A percentile compares a stretch with the other conserved stretches of the same genome.
These are phyloP conservation scores for Eremothecium cymbalariae DNA, from an alignment of 1,139 yeast species.

Conservation along the genomic window DNA sequence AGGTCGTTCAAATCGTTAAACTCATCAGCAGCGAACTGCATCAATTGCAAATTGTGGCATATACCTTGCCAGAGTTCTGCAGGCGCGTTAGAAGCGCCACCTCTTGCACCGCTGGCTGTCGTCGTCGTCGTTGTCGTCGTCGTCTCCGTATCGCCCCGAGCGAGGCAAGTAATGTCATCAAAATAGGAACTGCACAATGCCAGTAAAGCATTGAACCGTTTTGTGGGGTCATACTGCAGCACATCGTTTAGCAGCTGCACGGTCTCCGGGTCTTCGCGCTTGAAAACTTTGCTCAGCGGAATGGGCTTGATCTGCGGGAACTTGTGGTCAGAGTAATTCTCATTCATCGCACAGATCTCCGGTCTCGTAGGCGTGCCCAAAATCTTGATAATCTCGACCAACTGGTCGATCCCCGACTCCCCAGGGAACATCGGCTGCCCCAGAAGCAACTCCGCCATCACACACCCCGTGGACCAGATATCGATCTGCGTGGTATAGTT, in stretches of 20 bases:
- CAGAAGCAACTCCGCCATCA: constrained; percentile 88
- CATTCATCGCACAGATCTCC: constrained; percentile 91
- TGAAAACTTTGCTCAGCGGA: constrained; percentile 76
- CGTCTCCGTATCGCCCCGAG: too few species aligned
- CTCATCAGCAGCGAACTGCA: constrained; percentile 17
- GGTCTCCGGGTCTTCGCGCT: constrained; percentile 36
- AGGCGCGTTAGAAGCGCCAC: too few species aligned
- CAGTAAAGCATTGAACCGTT: constrained; percentile 30
- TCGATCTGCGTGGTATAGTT: constrained; percentile 95
- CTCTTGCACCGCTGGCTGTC: constrained; percentile 16
- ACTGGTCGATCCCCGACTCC: constrained; percentile 93
- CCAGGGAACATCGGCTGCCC: constrained; percentile 98
- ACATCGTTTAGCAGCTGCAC: constrained; percentile 27
- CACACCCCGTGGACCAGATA: constrained; percentile 97
- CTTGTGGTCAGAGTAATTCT: constrained; percentile 94
- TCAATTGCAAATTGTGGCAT: constrained; percentile 18
- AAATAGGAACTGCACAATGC: constrained; percentile 29
- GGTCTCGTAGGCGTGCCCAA: constrained; percentile 92
- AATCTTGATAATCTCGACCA: constrained; percentile 92
- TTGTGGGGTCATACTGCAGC: constrained; percentile 30
- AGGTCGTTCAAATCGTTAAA: constrained; percentile 2
- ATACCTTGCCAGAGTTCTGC: constrained; percentile 11
- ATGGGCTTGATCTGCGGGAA: constrained; percentile 95
- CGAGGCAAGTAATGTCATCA: constrained; percentile 28
- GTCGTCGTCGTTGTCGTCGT: constrained; percentile 11